phyloP scores from a whole-genome alignment of 2,329 filamentous ascomycete genomes.

The Diaporthe humulicola region DNA sequence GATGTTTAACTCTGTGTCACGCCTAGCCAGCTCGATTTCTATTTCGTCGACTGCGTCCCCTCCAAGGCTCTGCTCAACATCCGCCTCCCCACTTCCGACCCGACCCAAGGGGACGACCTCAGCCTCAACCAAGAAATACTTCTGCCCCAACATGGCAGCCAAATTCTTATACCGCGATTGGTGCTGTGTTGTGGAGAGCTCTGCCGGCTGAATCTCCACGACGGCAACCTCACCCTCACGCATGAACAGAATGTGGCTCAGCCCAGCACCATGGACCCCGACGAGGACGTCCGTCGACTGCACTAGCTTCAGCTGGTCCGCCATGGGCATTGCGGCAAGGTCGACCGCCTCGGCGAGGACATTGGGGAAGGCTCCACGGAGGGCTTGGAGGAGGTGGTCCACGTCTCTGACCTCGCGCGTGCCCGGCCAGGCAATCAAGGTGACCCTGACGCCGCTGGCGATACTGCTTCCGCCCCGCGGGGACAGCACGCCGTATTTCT shows the following conservation, averaged over 20 bases:
- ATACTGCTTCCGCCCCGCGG: not conserved
- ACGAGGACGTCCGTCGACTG: not conserved
- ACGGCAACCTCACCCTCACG: not conserved
- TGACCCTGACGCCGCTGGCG: not conserved
- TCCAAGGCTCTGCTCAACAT: not conserved
- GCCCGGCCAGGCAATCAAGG: not conserved
- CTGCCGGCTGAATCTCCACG: not conserved
- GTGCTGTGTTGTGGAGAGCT: no score
- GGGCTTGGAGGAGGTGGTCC: not conserved
- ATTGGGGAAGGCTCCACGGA: not conserved
- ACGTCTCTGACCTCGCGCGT: not conserved
- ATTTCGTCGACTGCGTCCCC: not conserved
- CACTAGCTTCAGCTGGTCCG: not conserved
- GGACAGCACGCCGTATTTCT: not conserved
- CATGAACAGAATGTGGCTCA: not conserved
- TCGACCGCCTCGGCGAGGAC: not conserved
- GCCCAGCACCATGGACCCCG: not conserved
- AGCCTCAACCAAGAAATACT: not conserved
- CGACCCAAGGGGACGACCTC: not conserved
- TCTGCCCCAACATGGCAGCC: not conserved
- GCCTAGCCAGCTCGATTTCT: not conserved
- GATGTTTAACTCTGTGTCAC: not conserved
- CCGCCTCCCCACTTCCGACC: not conserved
- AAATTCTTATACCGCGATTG: not conserved
- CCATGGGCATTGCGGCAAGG: not conserved